Evolutionary conservation across 2,329 filamentous ascomycete species (phyloP).

Genomic region (Myriosclerotinia duriaeana): DNA sequence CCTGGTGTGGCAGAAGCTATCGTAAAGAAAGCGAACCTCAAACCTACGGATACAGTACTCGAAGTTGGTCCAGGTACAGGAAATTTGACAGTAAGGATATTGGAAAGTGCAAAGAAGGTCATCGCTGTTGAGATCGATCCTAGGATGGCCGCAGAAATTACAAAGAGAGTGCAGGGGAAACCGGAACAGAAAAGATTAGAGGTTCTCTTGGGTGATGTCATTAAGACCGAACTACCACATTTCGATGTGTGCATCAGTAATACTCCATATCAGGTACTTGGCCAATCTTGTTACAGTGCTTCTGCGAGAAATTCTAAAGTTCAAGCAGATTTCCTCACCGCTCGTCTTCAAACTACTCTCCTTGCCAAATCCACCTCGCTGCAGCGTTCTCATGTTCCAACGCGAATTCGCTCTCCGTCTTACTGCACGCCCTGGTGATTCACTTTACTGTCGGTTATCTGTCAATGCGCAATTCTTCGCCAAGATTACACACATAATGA

Average conservation of each 20-base stretch:
- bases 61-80: slow-evolving; percentile 91
- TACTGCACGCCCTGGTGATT: slow-evolving; percentile 82
- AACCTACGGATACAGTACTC: slow-evolving; percentile 85
- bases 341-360: slow-evolving; percentile 84
- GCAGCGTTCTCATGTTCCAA: slow-evolving; percentile 93
- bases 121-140: slow-evolving; percentile 93
- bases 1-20: slow-evolving; percentile 80
- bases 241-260: slow-evolving; percentile 81
- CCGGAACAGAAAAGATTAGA: slow-evolving; percentile 82
- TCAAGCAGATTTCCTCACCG: slow-evolving; percentile 74
- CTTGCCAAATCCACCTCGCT: slow-evolving; percentile 75
- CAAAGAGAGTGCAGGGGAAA: slow-evolving; percentile 88
- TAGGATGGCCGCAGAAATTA: slow-evolving; percentile 86
- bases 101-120: slow-evolving; percentile 78
- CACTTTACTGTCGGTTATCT: slow-evolving; percentile 84
- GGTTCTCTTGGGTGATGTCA: slow-evolving; percentile 86
- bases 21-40: slow-evolving; percentile 82
- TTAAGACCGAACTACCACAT: slow-evolving; percentile 71
- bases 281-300: not conserved
- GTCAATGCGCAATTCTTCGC: slow-evolving; percentile 96
- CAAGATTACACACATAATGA: slow-evolving; percentile 73
- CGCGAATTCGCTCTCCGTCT: slow-evolving; percentile 89
- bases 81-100: slow-evolving; percentile 83
- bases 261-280: slow-evolving; percentile 59
- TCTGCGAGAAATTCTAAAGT: slow-evolving; percentile 29